phyloP scores from a whole-genome alignment of 345 rosid species.

The Melastoma malabathricum region DNA sequence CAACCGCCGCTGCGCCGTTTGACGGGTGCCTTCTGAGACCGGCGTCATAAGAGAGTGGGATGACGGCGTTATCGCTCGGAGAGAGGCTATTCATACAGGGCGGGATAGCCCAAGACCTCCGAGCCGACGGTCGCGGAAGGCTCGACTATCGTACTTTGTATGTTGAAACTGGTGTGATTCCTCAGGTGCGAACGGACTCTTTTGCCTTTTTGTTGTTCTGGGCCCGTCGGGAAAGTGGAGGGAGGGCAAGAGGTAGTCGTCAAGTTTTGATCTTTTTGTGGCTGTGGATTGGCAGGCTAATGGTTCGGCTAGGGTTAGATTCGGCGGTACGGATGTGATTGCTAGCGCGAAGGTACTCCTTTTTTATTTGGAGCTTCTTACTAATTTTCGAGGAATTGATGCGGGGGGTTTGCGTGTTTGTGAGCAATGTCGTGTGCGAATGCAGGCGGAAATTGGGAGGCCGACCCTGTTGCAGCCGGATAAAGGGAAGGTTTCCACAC shows the following conservation, averaged over 20 bases:
- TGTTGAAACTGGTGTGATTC: conserved; percentile 77
- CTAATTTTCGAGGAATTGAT: neutral
- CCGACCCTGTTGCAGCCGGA: conserved; percentile 64
- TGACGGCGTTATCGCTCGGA: conserved; percentile 74
- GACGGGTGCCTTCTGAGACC: too few species aligned
- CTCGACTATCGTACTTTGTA: conserved; percentile 47
- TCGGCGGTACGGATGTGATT: conserved; percentile 83
- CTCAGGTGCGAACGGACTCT: conserved; percentile 35
- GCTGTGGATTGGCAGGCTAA: conserved; percentile 39
- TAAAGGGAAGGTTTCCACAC: conserved; percentile 65
- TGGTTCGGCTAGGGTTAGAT: conserved; percentile 73
- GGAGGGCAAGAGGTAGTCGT: neutral
- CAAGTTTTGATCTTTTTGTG: neutral
- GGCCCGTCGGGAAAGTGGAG: neutral
- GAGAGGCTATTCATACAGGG: conserved; percentile 61
- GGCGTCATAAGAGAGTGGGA: conserved; percentile 7
- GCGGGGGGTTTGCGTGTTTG: neutral
- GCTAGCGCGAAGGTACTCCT: conserved; percentile 91
- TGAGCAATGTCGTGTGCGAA: conserved; percentile 1
- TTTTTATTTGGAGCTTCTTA: neutral
- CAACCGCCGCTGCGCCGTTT: too few species aligned
- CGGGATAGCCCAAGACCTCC: conserved; percentile 78
- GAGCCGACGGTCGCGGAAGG: conserved; percentile 67
- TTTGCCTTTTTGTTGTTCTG: neutral
- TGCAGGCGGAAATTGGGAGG: conserved; percentile 86